Evolutionary conservation across 306 rosid genomes (phyloP), one percentile per base, ranked within the genome.

Genomic region (Hippophae gyantsensis): DNA sequence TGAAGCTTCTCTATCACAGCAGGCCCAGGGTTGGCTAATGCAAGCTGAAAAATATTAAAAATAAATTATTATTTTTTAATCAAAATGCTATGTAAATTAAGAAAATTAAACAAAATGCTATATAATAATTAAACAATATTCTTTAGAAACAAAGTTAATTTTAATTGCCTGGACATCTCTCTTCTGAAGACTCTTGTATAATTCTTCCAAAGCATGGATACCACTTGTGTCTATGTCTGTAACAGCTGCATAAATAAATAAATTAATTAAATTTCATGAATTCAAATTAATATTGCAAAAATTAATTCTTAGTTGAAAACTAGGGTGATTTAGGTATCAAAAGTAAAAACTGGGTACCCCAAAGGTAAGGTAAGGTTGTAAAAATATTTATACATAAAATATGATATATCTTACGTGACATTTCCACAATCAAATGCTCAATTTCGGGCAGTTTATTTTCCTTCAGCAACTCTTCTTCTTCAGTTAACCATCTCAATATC

Each of bases 21-120:
- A 32, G 86, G 77, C 8, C 92, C 95, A 7, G 95, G 96, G 59
- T 92, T 92, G 58, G 95, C 96, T 62, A 92, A 49, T 9, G 72
- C 66, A 58, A 92, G 87, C 86, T 76, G 85, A 27, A 7, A 5
- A 60, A 62, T 27, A 13, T 13, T 14, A 12, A 27, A 65, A 7
- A 56, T 9, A 54, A 14, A 6, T 6, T 38, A 18, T 25, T 32
- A 6, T 43, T 56, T 18, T 18, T 18, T 18, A 18, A 7, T 1
- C 7, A 0, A 7, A 63, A 43, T 8, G 8, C 3, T 1, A 53
- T 12, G 9, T 4, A 41, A 41, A 3, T 26, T 14, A 2, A 7
- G 11, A 10, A 18, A 18, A 18, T 0, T 1, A 18, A 7, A 0
- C 7, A 0, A 7, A 63, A 43, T 8, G 8, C 3, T 1, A 53